Base-by-base conservation (phyloP, 2,329 filamentous ascomycete genomes). In the Neofusicoccum sp. region DNA sequence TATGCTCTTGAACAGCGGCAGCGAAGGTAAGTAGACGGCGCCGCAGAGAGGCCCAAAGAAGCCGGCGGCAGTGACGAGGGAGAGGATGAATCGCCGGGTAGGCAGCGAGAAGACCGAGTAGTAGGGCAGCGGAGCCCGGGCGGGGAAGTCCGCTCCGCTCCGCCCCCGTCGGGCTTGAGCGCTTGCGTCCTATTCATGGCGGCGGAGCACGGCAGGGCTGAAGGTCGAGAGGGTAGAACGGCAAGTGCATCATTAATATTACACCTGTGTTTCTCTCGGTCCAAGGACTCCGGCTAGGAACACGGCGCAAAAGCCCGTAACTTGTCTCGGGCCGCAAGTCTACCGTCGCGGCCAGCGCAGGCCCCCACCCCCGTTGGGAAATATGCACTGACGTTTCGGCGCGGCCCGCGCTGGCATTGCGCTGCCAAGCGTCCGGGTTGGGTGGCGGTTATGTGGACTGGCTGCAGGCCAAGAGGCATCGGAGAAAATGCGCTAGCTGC, bases 1-100 rank as follows among this genome's bases (percentile, higher is more conserved):
- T 41, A 76, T 73, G 1, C 63, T 60, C 12, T 72, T 49, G 56
- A 75, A 71, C 14, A 79, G 67, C 2, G 70, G 73, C 28, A 80
- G 68, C 20, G 73, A 71, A 0, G 78, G 78, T 2, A 80, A 65
- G 65, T 80, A 80, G 33, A 80, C 74, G n/a, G 72, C 73, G 31
- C 76, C 78, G n/a, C 74, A 73, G 16, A 80, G 62, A 7, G 78
- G 78, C 0, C 74, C 78, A 43, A 79, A 73, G 65, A 78, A 76
- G 3, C 76, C 78, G 1, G 75, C 76, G 4, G 71, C 64, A 2
- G 76, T 78, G 48, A 78, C 74, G 26, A 78, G 65, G 24, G 61
- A 63, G 5, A 80, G 67, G 34, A 79, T 74, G 54, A 79, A 73
- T 14, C 69, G 68, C 57, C 70, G 70, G 6, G 73, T 70, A 40